These are phyloP conservation scores for Nemania sp. DNA, from an alignment of 2,329 filamentous ascomycete genomes.

Conservation along the genomic window DNA sequence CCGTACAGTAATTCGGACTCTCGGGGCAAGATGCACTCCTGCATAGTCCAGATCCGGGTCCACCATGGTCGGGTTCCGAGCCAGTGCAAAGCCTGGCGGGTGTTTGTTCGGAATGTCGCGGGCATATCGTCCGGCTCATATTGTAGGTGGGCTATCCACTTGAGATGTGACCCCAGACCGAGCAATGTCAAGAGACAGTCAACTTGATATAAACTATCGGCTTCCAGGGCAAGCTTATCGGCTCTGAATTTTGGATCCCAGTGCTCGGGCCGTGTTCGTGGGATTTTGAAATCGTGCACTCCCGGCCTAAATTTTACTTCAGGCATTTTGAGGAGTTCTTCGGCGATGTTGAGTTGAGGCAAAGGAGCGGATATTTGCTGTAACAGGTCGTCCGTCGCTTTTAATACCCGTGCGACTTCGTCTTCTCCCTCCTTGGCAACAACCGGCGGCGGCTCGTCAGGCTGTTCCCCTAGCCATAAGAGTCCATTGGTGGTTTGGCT, in stretches of 20 bases:
- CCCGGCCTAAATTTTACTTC: slow-evolving; percentile 12
- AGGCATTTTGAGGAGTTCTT: slow-evolving; percentile 6
- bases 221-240: slow-evolving; percentile 23
- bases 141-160: slow-evolving; percentile 20
- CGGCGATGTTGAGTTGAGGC: slow-evolving; percentile 5
- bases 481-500: slow-evolving; percentile 26
- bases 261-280: slow-evolving; percentile 24
- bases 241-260: slow-evolving; percentile 20
- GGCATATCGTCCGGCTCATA: slow-evolving; percentile 18
- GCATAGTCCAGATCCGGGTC: slow-evolving; percentile 32
- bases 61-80: slow-evolving; percentile 32
- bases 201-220: slow-evolving; percentile 30
- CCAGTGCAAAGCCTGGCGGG: slow-evolving; percentile 28
- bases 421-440: slow-evolving; percentile 15
- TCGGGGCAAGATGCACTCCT: slow-evolving; percentile 30
- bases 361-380: slow-evolving; percentile 14
- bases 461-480: slow-evolving; percentile 19
- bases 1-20: slow-evolving; percentile 29
- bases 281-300: slow-evolving; percentile 17
- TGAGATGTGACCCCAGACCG: slow-evolving; percentile 24
- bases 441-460: slow-evolving; percentile 15
- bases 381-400: not conserved
- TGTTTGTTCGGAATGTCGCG: slow-evolving; percentile 31
- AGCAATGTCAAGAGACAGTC: slow-evolving; percentile 16
- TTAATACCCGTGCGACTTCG: slow-evolving; percentile 8